Evolutionary conservation across 164 flowering plant species (phyloP), one percentile per base, ranked within the genome.

Genomic region (Paratinospora sagittata): DNA sequence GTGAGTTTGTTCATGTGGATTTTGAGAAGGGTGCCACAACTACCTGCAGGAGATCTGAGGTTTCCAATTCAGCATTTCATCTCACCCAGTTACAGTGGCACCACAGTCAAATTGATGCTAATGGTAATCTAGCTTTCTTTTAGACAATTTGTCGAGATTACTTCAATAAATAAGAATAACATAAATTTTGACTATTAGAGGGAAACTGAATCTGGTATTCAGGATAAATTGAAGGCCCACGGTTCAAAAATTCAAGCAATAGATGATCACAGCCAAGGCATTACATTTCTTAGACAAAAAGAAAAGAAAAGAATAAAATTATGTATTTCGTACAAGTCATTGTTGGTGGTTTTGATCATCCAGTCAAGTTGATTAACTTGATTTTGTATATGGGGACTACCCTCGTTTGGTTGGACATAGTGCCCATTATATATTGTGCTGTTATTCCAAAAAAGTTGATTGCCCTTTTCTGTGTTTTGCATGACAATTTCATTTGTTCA

Each of bases 61-160:
- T 85, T 72, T 83, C 96, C 19, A 91, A 88, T 70, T 74, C 87
- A 45, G 76, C 88, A 55, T 87, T 85, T 80, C 97, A 92, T 78
- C 82, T 92, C 66, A 89, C 90, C n/a, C 98, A 92, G 76, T 26
- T 89, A 83, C 90, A 92, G 71, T 92, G 96, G 98, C 89, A 78
- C 72, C 89, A 80, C 71, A 89, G 87, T 76, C 91, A 88, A 73
- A 67, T 81, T 65, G 91, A 91, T 76, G 73, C 85, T 6, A 85
- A 85, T 74, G 91, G 98, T 93, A 85, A 34, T 26, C 21, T 57
- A 13, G 17, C 55, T 49, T 55, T 62, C 36, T 45, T 69, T 58
- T 47, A 24, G 55, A 8, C 26, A 30, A 17, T 26, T 43, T 34
- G n/a, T 69, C 64, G 8, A 69, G 6, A 52, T 52, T 52, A 52